Evolutionary conservation across 1,139 yeast genomes (phyloP), one percentile per base, ranked within the genome.

Genomic region (Suzukiozyma palmioleophila): DNA sequence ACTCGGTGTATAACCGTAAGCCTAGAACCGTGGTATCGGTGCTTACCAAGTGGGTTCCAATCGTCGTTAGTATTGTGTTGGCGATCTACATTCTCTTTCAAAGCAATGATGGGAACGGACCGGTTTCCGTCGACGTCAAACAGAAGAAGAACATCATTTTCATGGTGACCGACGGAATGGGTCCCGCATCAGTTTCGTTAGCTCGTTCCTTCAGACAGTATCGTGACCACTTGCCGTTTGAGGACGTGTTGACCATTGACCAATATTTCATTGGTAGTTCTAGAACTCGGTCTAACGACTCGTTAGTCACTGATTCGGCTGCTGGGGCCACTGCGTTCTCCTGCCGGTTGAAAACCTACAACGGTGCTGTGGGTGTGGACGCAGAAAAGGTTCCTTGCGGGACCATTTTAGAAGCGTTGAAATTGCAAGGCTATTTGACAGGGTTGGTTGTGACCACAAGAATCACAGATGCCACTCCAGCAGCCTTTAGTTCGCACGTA

Each of bases 271-370:
- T 87, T 40, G 96, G 96, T 16, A 71, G 82, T 31, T 81, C 92
- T 5, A 74, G 95, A 49, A 88, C 96, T 1, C 69, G 86, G 45
- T 84, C 95, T 11, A 74, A 77, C 27, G 68, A 73, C 43, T 83
- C 92, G 1, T 66, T 84, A 48, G 75, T 88, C 44, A 88, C 96
- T 0, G 96, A 88, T 58, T 84, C 94, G 24, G 96, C 96, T 9
- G 96, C 96, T 3, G 96, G 96, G 13, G 96, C 96, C 16, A 87
- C 95, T 10, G 96, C 95, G 0, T 88, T 85, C 54, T 70, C 94
- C 0, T 84, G 95, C 56, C 90, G 80, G 7, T 52, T 78, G 50
- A 88, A 88, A 63, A 66, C 89, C 10, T 86, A 85, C 61, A 88
- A 88, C 56, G 90, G 89, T 7, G 96, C 92, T 11, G 83, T 87